phyloP scores from a whole-genome alignment of 148 eudicot genomes.

The Chenopodium album region DNA sequence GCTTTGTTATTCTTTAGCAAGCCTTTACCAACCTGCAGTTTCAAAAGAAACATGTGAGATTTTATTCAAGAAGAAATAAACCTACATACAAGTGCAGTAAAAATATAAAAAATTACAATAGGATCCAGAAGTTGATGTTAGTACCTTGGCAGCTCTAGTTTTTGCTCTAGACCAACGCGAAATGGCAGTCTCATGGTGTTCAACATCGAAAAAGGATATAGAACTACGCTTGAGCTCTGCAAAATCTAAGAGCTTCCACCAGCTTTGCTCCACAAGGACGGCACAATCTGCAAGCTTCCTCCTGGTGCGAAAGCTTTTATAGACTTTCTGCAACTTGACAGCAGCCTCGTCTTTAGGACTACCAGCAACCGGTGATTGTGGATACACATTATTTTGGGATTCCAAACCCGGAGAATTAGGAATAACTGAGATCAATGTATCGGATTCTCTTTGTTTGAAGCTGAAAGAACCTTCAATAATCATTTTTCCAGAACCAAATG shows the following conservation, averaged over 20 bases:
- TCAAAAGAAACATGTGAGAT: background rate
- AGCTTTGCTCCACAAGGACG: slow-evolving; percentile 89
- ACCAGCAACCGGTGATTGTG: slow-evolving; percentile 18
- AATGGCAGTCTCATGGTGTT: slow-evolving; percentile 87
- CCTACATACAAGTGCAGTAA: background rate
- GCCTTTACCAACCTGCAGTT: slow-evolving; percentile 86
- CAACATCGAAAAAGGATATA: slow-evolving; percentile 80
- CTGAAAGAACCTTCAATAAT: slow-evolving; percentile 52
- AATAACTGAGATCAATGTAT: slow-evolving; percentile 34
- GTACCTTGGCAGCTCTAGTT: slow-evolving; percentile 94
- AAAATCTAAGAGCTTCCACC: slow-evolving; percentile 97
- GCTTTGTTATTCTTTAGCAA: slow-evolving; percentile 79
- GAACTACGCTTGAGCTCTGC: slow-evolving; percentile 89
- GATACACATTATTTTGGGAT: background rate
- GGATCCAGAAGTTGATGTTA: background rate
- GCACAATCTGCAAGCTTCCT: slow-evolving; percentile 99
- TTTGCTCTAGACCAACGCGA: slow-evolving; percentile 98
- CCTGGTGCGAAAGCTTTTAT: slow-evolving; percentile 91
- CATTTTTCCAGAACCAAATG: slow-evolving; percentile 41
- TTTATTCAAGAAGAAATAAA: background rate
- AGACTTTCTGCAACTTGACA: slow-evolving; percentile 88
- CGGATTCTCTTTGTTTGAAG: slow-evolving; percentile 38
- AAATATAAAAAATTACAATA: too few relatives aligned
- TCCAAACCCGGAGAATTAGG: slow-evolving; percentile 17
- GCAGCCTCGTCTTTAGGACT: slow-evolving; percentile 87